Base-by-base conservation (phyloP, 1,284 basidiomycete species). In the Ganoderma sinense region DNA sequence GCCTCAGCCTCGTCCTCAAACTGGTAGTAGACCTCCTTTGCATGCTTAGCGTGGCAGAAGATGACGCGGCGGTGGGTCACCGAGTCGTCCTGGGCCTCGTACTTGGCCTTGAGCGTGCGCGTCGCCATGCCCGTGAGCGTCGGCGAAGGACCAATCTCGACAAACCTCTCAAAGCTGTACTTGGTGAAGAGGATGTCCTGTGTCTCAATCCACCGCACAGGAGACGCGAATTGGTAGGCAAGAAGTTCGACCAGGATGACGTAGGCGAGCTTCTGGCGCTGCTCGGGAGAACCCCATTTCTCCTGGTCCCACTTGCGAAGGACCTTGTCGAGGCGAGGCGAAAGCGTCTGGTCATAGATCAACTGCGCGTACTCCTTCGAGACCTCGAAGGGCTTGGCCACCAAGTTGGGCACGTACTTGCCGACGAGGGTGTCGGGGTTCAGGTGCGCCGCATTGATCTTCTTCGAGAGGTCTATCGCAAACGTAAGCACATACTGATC, bases 161-260 rank as follows among this genome's bases (percentile, higher is more conserved):
- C 92, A 78, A 99, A 88, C 36, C 97, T 91, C 84, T 99, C 97
- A 77, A 98, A 98, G 71, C 89, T 86, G 86, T 91, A 98, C n/a
- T 91, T 84, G 7, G 85, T 89, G 85, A 99, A 99, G 71, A 99
- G 88, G 60, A 95, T 89, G 78, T 99, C 97, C 80, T 99, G 97
- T 0, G 97, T 99, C 84, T 99, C 95, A 78, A 99, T 99, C 97
- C 97, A 99, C 68, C 97, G 92, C 33, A 99, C 97, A 14, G 97
- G 96, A 2, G 96, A 97, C 0, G 94, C 94, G 76, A 97, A 97
- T 80, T 99, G 97, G 80, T 99, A 99, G 18, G 97, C 96, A 58
- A 99, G 88, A 67, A 99, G 90, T 82, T 99, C 97, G 75, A 98
- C 96, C 71, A 99, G 91, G 76, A 98, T 97, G 76, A 93, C 94